Percentiles rank a stretch among this genome's conserved stretches.
Conservation (phyloP, 1,284 basidiomycete species). For the Tilletia horrida region DNA sequence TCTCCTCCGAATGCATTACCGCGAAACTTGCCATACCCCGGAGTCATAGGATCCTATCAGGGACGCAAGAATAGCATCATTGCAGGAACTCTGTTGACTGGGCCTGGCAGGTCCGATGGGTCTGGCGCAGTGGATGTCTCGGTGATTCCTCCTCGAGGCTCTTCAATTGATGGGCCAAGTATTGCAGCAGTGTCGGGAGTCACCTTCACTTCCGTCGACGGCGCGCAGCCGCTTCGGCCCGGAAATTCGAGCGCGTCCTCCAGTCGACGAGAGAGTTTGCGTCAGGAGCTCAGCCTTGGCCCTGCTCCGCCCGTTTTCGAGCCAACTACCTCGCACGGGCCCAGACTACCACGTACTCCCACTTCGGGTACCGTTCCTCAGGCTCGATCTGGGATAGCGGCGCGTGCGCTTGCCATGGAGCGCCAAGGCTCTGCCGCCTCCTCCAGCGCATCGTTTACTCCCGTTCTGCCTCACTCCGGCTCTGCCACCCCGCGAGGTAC, state of each 20-base stretch:
- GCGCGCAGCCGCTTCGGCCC: too few relatives aligned
- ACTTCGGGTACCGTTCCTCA: background rate
- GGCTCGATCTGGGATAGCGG: too few relatives aligned
- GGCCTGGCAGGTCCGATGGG: background rate
- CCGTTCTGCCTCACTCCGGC: too few relatives aligned
- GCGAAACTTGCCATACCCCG: conserved; percentile 11
- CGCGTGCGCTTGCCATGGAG: too few relatives aligned
- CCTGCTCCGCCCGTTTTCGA: background rate
- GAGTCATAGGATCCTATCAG: background rate
- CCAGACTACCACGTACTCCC: background rate
- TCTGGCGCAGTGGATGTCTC: background rate
- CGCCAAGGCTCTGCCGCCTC: too few relatives aligned
- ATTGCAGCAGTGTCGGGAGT: background rate
- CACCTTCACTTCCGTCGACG: too few relatives aligned
- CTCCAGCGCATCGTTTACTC: too few relatives aligned
- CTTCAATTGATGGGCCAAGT: background rate
- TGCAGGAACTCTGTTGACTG: background rate
- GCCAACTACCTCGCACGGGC: background rate
- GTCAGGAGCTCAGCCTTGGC: background rate
- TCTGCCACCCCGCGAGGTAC: too few relatives aligned
- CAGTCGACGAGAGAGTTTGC: background rate
- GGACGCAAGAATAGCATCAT: background rate
- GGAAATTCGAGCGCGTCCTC: background rate
- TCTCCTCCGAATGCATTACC: conserved; percentile 4
- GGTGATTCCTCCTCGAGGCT: conserved; percentile 3